A percentile compares a stretch with the other conserved stretches of the same genome.
Conservation (phyloP, 306 rosid genomes). For the Sophora flavescens region DNA sequence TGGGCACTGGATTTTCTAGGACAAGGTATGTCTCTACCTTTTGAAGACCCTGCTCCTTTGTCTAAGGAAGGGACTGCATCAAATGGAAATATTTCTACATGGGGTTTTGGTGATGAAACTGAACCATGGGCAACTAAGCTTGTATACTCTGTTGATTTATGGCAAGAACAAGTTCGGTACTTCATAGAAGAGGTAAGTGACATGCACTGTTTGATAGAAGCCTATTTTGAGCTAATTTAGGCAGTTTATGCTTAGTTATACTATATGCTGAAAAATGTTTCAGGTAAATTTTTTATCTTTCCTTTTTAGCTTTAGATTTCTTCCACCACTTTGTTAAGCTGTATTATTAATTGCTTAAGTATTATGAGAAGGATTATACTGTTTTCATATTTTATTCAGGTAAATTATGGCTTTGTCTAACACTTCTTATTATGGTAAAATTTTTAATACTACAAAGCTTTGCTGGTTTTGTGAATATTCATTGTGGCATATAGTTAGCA, state of each 20-base stretch:
- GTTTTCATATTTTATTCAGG: constrained; percentile 5
- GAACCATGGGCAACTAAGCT: constrained; percentile 95
- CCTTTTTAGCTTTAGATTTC: not conserved
- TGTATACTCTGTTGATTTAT: constrained; percentile 90
- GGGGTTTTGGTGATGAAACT: constrained; percentile 95
- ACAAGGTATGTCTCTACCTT: constrained; percentile 93
- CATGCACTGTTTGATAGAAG: constrained; percentile 27
- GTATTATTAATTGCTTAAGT: not conserved
- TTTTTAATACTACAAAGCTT: not conserved
- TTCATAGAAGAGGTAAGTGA: constrained; percentile 81
- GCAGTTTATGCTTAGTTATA: constrained; percentile 32
- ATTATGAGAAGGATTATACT: not conserved
- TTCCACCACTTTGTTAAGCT: not conserved
- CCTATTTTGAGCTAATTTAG: not conserved
- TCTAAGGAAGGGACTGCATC: constrained; percentile 52
- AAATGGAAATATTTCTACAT: constrained; percentile 49
- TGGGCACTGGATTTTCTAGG: constrained; percentile 97
- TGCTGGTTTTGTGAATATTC: not conserved
- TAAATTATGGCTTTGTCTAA: not conserved
- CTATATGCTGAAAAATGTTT: not conserved
- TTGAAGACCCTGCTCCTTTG: constrained; percentile 84
- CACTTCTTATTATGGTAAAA: not conserved
- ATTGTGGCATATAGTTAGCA: not conserved
- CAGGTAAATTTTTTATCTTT: not conserved
- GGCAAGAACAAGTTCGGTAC: constrained; percentile 93